Base-by-base conservation (phyloP, 192 early-diverging fungal species). In the Coemansia brasiliensis region DNA sequence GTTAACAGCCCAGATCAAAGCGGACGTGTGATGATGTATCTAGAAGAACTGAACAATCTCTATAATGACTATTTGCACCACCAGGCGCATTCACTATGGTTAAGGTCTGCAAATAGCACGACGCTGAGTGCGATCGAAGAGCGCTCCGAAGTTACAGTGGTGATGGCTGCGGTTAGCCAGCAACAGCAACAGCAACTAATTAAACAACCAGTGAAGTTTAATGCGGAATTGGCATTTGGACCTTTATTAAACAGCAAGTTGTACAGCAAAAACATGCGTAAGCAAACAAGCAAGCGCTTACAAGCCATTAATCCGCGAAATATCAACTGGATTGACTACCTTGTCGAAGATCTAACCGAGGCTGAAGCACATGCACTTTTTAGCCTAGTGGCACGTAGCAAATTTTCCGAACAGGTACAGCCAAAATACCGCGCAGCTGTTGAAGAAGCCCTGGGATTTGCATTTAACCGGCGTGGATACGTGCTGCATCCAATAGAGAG, bases 381-480 rank as follows among this genome's bases (percentile, higher is more conserved):
- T 21, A 10, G 26, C 3, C 16, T 70, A 27, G 74, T 77, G 24
- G 51, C 63, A 3, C 63, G 48, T n/a, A 70, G 63, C 64, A 53
- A 56, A 17, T 52, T 77, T 24, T 68, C 63, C 5, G 29, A 48
- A 1, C 51, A 29, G 0, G 25, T 52, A 3, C 37, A 52, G 6
- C 16, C 59, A 15, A 35, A 40, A 39, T 61, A 63, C 44, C 59
- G 63, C 1, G 35, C 74, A 24, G 63, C 63, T 2, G 50, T 61
- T 7, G 74, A 77, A 40, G 74, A 77, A 17, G 67, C 74, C 29
- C 63, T 77, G 63, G 67, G 46, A 6, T 52, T 77, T 54, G 74
- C 67, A 20, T 56, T 67, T n/a, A 70, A 59, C 52, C 67, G 74
- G 15, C 55, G 56, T 20, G 67, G 63, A 16, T 55, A 45, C 37